A percentile compares a stretch with the other conserved stretches of the same genome.
Conservation (phyloP, 257 asterid species). For the Fraxinus cuspidata region DNA sequence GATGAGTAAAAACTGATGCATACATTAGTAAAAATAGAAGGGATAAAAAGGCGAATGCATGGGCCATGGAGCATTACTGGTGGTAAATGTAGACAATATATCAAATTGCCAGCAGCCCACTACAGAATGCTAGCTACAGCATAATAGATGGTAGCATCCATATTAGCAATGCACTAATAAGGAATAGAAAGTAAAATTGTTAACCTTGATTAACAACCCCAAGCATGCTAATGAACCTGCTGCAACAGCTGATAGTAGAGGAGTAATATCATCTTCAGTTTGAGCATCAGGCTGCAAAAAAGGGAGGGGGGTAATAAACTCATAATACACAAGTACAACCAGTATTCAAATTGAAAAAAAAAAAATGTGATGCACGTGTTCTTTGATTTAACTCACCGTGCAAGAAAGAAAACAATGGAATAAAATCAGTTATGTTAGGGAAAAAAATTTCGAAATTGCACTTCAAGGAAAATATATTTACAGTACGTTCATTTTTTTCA, state of each 20-base stretch:
- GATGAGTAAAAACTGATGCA: background rate
- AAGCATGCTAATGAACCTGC: slow-evolving; percentile 82
- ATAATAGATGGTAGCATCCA: background rate
- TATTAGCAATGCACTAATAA: background rate
- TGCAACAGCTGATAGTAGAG: slow-evolving; percentile 89
- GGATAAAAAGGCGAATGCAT: background rate
- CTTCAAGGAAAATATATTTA: background rate
- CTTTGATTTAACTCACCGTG: slow-evolving; percentile 5
- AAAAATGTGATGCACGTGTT: background rate
- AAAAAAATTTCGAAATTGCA: background rate
- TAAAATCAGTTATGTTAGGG: background rate
- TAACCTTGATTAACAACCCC: slow-evolving; percentile 77
- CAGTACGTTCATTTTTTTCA: background rate
- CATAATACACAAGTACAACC: slow-evolving; percentile 5
- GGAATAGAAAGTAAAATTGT: slow-evolving; percentile 9
- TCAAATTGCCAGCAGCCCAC: background rate
- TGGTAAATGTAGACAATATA: background rate
- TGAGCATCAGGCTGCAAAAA: slow-evolving; percentile 75
- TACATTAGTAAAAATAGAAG: background rate
- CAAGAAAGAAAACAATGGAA: slow-evolving; percentile 12
- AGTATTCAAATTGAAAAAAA: background rate
- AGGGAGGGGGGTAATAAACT: slow-evolving; percentile 9
- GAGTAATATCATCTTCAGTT: slow-evolving; percentile 86
- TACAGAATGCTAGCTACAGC: background rate
- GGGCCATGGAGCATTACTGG: background rate